Evolutionary conservation across 192 early-diverging fungal genomes (phyloP).

Genomic region (Gorgonomyces haynaldii): DNA sequence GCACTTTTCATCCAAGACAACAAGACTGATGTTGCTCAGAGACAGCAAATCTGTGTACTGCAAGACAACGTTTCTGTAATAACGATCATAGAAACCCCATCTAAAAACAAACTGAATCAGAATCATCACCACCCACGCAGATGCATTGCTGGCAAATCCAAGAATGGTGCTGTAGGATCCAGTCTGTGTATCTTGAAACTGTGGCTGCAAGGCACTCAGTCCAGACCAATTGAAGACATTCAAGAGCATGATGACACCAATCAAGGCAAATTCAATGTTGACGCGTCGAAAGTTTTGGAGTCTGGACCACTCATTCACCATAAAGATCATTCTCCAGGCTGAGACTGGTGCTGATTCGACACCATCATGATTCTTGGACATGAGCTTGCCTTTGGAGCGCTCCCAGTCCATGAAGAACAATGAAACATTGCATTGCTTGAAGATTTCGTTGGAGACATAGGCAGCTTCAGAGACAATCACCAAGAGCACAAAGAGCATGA

Average conservation of each 20-base stretch:
- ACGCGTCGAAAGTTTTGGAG: conserved; percentile 31
- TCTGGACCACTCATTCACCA: conserved; percentile 37
- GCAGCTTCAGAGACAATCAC: not conserved
- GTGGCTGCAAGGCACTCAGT: conserved; percentile 30
- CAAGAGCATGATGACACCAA: conserved; percentile 36
- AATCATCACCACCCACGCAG: conserved; percentile 25
- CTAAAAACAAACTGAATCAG: conserved; percentile 25
- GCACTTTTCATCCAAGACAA: conserved; percentile 41
- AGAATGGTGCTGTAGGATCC: conserved; percentile 29
- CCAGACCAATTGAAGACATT: conserved; percentile 23
- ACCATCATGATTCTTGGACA: not conserved
- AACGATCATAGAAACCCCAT: conserved; percentile 27
- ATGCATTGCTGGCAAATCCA: conserved; percentile 28
- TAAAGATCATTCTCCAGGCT: conserved; percentile 42
- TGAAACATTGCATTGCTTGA: conserved; percentile 32
- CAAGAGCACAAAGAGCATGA: conserved; percentile 6
- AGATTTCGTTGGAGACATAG: conserved; percentile 18
- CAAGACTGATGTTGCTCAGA: conserved; percentile 34
- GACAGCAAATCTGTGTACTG: conserved; percentile 43
- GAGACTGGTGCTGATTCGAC: conserved; percentile 21
- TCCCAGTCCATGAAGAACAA: conserved; percentile 54
- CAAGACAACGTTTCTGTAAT: conserved; percentile 34
- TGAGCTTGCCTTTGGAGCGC: conserved; percentile 28
- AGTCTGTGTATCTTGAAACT: conserved; percentile 19
- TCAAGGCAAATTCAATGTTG: conserved; percentile 28